A percentile compares a stretch with the other conserved stretches of the same genome.
phyloP scores from a whole-genome alignment of 495 filamentous ascomycete species.

The Wilcoxina mikolae region DNA sequence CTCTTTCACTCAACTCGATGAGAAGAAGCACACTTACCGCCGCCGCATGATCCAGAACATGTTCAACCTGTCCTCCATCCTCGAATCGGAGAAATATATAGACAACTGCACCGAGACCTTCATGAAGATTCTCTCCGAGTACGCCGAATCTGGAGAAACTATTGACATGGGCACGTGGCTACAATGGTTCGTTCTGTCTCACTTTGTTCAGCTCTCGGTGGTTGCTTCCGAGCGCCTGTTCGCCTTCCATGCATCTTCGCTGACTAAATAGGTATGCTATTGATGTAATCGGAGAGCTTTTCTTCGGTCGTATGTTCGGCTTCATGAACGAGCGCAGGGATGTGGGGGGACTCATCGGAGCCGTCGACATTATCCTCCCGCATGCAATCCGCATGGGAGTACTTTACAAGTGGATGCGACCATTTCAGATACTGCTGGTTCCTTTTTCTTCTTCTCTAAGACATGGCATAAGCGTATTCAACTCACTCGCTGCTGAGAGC shows the following conservation, averaged over 20 bases:
- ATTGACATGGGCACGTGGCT: slow-evolving; percentile 15
- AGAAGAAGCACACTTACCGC: slow-evolving; percentile 20
- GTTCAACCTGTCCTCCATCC: slow-evolving; percentile 14
- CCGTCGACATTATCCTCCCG: slow-evolving; percentile 23
- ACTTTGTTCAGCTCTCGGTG: background rate
- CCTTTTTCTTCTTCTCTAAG: background rate
- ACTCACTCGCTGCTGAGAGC: background rate
- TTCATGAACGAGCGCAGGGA: slow-evolving; percentile 28
- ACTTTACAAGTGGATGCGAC: slow-evolving; percentile 6
- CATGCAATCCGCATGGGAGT: slow-evolving; percentile 4
- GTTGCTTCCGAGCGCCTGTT: too few species aligned
- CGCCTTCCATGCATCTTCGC: background rate
- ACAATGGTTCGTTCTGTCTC: slow-evolving; percentile 10
- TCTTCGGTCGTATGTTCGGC: slow-evolving; percentile 31
- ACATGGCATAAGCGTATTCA: background rate
- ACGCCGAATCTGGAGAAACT: background rate
- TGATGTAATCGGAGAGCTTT: slow-evolving; percentile 32
- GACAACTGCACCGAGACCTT: background rate
- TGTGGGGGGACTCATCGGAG: slow-evolving; percentile 23
- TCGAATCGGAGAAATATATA: background rate
- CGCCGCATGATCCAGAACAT: slow-evolving; percentile 19
- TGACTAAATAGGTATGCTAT: slow-evolving; percentile 27
- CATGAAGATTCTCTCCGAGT: background rate
- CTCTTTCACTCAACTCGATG: slow-evolving; percentile 23
- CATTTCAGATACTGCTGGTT: background rate